A percentile compares a stretch with the other conserved stretches of the same genome.
phyloP scores from a whole-genome alignment of 2,329 filamentous ascomycete genomes.

The Arachnomyces sp. region DNA sequence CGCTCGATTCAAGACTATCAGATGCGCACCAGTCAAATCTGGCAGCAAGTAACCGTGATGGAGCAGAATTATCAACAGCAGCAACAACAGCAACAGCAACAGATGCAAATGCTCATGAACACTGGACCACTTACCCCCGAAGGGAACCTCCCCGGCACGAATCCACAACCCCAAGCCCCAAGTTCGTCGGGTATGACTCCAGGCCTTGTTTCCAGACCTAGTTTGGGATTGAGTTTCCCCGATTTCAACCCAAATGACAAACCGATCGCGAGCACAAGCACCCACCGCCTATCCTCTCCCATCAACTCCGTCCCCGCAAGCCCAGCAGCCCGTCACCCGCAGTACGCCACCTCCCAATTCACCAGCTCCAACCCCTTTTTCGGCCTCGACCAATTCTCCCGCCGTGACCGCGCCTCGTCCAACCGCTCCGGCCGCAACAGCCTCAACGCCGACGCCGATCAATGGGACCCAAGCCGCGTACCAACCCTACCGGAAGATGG shows the following conservation, averaged over 20 bases:
- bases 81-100: conserved; percentile 28
- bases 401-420: conserved; percentile 34
- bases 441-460: conserved; percentile 26
- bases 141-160: conserved; percentile 48
- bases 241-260: conserved; percentile 21
- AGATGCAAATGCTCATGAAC: conserved; percentile 26
- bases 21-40: conserved; percentile 33
- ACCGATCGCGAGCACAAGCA: neutral
- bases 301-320: neutral
- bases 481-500: conserved; percentile 17
- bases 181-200: neutral
- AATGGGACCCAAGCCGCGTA: conserved; percentile 22
- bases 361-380: conserved; percentile 25
- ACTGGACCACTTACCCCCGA: conserved; percentile 48
- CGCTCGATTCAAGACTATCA: conserved; percentile 38
- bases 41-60: conserved; percentile 35
- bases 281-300: too few relatives aligned
- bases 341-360: conserved; percentile 21
- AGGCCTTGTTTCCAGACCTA: conserved; percentile 18
- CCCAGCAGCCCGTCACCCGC: too few relatives aligned
- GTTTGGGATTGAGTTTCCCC: conserved; percentile 29
- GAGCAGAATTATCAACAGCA: conserved; percentile 39
- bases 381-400: conserved; percentile 20
- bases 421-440: conserved; percentile 33
- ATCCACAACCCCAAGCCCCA: conserved; percentile 26